Evolutionary conservation across 371 early-diverging fungal genomes (phyloP).

Genomic region (Rhizopus arrhizus): DNA sequence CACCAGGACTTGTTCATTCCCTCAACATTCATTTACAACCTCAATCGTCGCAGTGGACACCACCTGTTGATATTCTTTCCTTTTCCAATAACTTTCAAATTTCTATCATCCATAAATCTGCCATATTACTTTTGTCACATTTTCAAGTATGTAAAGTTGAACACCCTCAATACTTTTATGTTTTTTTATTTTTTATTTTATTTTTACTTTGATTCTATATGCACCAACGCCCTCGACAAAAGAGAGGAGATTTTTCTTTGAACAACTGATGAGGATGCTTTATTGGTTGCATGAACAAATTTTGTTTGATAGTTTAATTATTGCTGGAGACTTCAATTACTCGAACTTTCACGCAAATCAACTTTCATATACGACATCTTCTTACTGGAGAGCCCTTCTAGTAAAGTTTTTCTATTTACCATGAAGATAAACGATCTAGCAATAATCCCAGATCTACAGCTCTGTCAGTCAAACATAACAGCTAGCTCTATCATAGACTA

Average conservation of each 20-base stretch:
- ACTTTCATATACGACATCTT: not conserved
- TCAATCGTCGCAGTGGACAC: not conserved
- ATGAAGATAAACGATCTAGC: not conserved
- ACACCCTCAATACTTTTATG: slow-evolving; percentile 9
- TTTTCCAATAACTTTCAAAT: slow-evolving; percentile 3
- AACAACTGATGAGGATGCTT: not conserved
- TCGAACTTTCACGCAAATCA: not conserved
- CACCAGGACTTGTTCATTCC: not conserved
- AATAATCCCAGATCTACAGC: not conserved
- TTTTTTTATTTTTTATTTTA: not conserved
- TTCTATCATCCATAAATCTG: not conserved
- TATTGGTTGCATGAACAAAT: not conserved
- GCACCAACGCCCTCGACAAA: slow-evolving; percentile 7
- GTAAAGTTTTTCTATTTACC: not conserved
- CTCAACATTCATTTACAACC: slow-evolving; percentile 6
- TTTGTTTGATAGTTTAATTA: not conserved
- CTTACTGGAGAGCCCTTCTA: not conserved
- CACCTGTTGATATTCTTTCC: not conserved
- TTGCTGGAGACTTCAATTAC: slow-evolving; percentile 8
- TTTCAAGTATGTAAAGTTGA: slow-evolving; percentile 4
- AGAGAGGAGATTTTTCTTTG: not conserved
- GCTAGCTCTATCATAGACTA: slow-evolving; percentile 5
- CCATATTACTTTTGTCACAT: not conserved
- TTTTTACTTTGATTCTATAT: slow-evolving; percentile 9
- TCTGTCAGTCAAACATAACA: not conserved